phyloP scores from a whole-genome alignment of 805 yeast genomes.

The Candida vartiovaarae region DNA sequence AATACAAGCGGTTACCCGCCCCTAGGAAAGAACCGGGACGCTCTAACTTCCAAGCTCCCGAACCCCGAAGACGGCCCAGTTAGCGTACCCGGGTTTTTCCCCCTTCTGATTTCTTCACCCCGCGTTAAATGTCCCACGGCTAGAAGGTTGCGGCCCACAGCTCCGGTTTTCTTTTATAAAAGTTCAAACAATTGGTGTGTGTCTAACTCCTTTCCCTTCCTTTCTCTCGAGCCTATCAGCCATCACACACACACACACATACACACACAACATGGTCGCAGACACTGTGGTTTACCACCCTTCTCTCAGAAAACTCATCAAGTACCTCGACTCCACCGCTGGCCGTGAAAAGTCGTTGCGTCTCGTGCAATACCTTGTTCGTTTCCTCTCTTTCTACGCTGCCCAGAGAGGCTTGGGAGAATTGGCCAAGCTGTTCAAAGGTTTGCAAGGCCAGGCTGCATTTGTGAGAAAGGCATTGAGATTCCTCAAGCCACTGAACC shows the following conservation, averaged over 20 bases:
- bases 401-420: conserved; percentile 49
- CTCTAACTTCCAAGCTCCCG: too few relatives aligned
- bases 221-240: not conserved
- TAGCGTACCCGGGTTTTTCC: too few relatives aligned
- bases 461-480: conserved; percentile 78
- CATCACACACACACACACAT: not conserved
- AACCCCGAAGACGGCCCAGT: too few relatives aligned
- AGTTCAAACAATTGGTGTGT: too few relatives aligned
- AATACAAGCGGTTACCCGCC: too few relatives aligned
- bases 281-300: conserved; percentile 74
- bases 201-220: not conserved
- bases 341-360: conserved; percentile 82
- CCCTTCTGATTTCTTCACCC: too few relatives aligned
- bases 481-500: conserved; percentile 72
- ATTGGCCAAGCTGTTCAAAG: conserved; percentile 41
- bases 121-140: too few relatives aligned
- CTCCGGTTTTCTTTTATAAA: too few relatives aligned
- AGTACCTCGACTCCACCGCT: conserved; percentile 56
- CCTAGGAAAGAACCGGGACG: too few relatives aligned
- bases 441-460: conserved; percentile 56
- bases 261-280: conserved; percentile 44
- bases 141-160: too few relatives aligned
- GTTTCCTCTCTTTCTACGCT: conserved; percentile 62
- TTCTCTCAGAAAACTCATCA: conserved; percentile 50
- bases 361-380: conserved; percentile 69